Conservation (phyloP, 306 rosid species). For the Trichosanthes cucumerina region DNA sequence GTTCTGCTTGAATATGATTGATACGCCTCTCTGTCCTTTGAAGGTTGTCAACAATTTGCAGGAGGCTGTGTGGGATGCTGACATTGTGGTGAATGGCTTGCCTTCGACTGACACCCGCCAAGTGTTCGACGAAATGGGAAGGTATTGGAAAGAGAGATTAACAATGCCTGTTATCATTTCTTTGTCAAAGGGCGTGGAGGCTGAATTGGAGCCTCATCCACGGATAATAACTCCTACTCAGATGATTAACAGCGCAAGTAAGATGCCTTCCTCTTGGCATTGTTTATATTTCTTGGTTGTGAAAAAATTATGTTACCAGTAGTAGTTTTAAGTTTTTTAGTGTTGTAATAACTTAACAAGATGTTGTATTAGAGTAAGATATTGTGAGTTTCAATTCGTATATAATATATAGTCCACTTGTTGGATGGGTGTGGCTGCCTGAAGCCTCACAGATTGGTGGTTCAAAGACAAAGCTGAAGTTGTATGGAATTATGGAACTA, state of each 20-base stretch:
- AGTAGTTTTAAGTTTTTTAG: background rate
- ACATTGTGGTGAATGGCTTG: slow-evolving; percentile 76
- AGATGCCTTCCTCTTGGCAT: slow-evolving; percentile 16
- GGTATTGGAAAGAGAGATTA: slow-evolving; percentile 87
- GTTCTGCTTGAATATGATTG: slow-evolving; percentile 86
- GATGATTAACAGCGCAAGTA: slow-evolving; percentile 81
- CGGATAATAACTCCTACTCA: slow-evolving; percentile 80
- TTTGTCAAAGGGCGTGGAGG: slow-evolving; percentile 88
- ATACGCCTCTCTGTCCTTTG: slow-evolving; percentile 85
- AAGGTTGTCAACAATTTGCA: slow-evolving; percentile 93
- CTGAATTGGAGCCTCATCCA: slow-evolving; percentile 72
- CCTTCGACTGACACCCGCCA: slow-evolving; percentile 76
- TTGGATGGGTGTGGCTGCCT: too few relatives aligned
- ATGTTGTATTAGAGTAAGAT: background rate
- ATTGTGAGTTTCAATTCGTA: background rate
- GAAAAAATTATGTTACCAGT: background rate
- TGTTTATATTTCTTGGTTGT: background rate
- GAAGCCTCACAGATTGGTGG: background rate
- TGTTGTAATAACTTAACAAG: background rate
- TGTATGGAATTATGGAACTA: background rate
- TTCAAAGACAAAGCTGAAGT: background rate
- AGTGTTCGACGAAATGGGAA: slow-evolving; percentile 68
- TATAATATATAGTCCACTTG: too few relatives aligned
- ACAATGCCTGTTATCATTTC: slow-evolving; percentile 70
- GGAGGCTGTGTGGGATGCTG: slow-evolving; percentile 99